A percentile compares a stretch with the other conserved stretches of the same genome.
Evolutionary conservation across 805 yeast genomes (phyloP).

Genomic region (Teunomyces lycoperdinae): DNA sequence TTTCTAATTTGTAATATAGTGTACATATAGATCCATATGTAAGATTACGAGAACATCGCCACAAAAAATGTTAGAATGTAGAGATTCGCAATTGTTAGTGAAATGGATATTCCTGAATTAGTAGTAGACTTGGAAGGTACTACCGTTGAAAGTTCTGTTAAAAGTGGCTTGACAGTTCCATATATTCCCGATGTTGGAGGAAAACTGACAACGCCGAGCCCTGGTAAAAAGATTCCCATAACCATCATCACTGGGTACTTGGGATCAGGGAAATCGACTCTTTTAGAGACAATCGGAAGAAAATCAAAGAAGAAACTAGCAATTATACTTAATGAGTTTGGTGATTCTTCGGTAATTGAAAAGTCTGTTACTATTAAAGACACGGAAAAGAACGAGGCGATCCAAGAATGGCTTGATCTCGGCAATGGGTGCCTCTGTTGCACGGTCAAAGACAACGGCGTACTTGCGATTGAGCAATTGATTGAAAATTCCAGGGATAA

Average conservation of each 20-base stretch:
- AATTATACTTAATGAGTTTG: constrained; percentile 88
- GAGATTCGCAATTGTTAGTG: constrained; percentile 4
- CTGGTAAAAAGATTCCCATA: constrained; percentile 66
- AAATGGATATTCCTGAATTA: constrained; percentile 33
- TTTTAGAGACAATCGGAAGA: constrained; percentile 70
- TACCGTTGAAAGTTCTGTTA: constrained; percentile 10
- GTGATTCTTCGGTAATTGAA: constrained; percentile 87
- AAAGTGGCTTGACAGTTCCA: constrained; percentile 6
- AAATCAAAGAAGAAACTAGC: constrained; percentile 77
- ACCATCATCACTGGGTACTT: constrained; percentile 92
- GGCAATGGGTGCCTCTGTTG: constrained; percentile 98
- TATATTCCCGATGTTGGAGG: background rate
- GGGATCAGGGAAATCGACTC: constrained; percentile 92
- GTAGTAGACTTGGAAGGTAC: constrained; percentile 18
- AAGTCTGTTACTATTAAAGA: constrained; percentile 72
- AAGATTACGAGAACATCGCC: background rate
- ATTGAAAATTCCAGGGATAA: constrained; percentile 65
- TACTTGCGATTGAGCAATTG: constrained; percentile 86
- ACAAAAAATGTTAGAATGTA: background rate
- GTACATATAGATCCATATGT: background rate
- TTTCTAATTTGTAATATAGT: constrained; percentile 2
- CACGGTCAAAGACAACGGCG: constrained; percentile 93
- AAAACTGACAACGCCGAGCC: background rate
- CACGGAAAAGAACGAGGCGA: constrained; percentile 44
- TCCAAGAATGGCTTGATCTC: constrained; percentile 92